Conservation (phyloP, 2,329 filamentous ascomycete species). For the Verticillium klebahnii region DNA sequence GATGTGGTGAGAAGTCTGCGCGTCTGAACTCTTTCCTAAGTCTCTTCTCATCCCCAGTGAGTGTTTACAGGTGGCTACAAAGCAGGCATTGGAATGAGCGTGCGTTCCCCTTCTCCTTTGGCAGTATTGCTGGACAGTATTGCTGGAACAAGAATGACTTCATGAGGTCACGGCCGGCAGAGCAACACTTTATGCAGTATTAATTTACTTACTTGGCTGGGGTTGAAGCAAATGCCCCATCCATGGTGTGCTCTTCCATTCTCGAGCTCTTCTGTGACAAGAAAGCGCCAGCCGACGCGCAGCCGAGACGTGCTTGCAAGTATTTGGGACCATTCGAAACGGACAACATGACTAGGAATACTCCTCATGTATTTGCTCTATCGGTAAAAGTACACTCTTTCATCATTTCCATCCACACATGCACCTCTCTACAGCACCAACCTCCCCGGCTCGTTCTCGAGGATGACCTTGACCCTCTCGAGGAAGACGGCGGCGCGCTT, state of each 20-base stretch:
- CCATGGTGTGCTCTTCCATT: too few relatives aligned
- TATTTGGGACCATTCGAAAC: too few relatives aligned
- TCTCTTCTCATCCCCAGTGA: too few relatives aligned
- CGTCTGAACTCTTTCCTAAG: neutral
- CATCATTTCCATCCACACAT: slow-evolving; percentile 6
- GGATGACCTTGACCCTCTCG: slow-evolving; percentile 75
- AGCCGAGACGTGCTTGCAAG: too few relatives aligned
- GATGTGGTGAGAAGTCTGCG: slow-evolving; percentile 11
- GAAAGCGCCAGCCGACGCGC: too few relatives aligned
- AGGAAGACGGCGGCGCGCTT: slow-evolving; percentile 77
- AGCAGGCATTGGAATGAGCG: neutral
- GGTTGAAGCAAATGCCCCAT: too few relatives aligned
- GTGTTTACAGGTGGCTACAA: too few relatives aligned
- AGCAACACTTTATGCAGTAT: neutral
- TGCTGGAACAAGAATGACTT: neutral
- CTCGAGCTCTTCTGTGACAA: neutral
- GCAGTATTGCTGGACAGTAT: too few relatives aligned
- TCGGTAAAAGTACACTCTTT: slow-evolving; percentile 10
- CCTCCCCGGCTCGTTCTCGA: slow-evolving; percentile 76
- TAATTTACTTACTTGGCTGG: neutral
- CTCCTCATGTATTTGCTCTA: neutral
- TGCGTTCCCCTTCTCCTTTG: neutral
- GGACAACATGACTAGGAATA: neutral
- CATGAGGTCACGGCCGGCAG: neutral
- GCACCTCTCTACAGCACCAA: slow-evolving; percentile 55